Base-by-base conservation (phyloP, 108 stramenopile genomes). In the Cyclotella sp. region DNA sequence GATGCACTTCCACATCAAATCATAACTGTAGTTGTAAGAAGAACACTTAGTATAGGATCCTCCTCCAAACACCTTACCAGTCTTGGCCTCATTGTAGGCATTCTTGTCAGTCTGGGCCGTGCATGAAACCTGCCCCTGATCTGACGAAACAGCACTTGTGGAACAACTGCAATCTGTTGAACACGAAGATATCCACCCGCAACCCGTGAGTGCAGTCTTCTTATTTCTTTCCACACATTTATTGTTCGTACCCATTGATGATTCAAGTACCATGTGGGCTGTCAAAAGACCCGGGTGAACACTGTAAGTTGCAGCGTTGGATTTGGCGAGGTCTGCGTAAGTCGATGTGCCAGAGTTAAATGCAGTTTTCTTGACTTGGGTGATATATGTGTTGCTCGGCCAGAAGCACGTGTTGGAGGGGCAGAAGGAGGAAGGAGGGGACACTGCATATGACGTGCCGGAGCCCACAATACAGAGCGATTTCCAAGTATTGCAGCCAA, bases 1-100 rank as follows among this genome's bases (percentile, higher is more conserved):
- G 9, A 66, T 66, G 65, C 65, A 66, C 14, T 66, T 66, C 65
- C 65, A 66, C 41, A 66, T 49, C 16, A 66, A 19, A 27, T 66
- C 65, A 43, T n/a, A 4, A 29, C 9, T 66, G 65, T 51, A 46
- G 21, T 46, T 51, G 65, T 66, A 66, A 3, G 22, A 15, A 15
- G 22, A 49, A 29, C 65, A 66, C 9, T 51, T 66, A 9, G 24
- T 29, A 22, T 66, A 49, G 45, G n/a, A 1, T 3, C 21, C 49
- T 24, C 41, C 22, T 51, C 24, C 49, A 51, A 43, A 4, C 58
- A 19, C 19, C 8, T 51, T 16, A 19, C 58, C 58, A 3, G 58
- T 59, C 58, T 26, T 59, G 19, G 58, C 58, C 13, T 59, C 30
- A 44, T 66, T 66, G 24, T 46, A 66, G 15, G 65, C 65, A 51